Conservation (phyloP, 2,329 filamentous ascomycete genomes). For the Curvularia verruculosa region DNA sequence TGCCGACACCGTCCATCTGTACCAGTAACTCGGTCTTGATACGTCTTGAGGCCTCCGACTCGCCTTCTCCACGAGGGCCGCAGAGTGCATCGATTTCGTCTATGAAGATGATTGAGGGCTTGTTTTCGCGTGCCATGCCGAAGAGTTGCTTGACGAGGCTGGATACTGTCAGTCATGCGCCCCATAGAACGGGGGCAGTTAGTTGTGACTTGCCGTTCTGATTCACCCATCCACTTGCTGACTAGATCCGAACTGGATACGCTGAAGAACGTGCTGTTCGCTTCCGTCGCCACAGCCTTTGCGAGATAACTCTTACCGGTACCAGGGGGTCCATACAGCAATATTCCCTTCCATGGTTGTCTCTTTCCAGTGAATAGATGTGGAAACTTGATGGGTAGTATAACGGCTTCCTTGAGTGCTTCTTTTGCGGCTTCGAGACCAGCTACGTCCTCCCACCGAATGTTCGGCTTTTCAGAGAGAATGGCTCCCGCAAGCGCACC, state of each 20-base stretch:
- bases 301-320: slow-evolving; percentile 98
- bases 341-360: slow-evolving; percentile 97
- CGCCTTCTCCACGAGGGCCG: slow-evolving; percentile 89
- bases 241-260: slow-evolving; percentile 97
- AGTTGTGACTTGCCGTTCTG: slow-evolving; percentile 73
- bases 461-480: slow-evolving; percentile 90
- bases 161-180: slow-evolving; percentile 18
- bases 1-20: slow-evolving; percentile 98
- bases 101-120: slow-evolving; percentile 97
- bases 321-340: slow-evolving; percentile 93
- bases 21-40: slow-evolving; percentile 99
- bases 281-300: slow-evolving; percentile 96
- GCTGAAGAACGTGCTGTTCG: slow-evolving; percentile 98
- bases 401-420: slow-evolving; percentile 95
- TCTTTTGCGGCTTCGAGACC: slow-evolving; percentile 94
- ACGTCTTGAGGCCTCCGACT: slow-evolving; percentile 93
- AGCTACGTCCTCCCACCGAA: slow-evolving; percentile 98
- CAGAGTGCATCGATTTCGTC: slow-evolving; percentile 97
- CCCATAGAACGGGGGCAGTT: not conserved
- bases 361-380: slow-evolving; percentile 95
- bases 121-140: slow-evolving; percentile 97
- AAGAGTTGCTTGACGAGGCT: slow-evolving; percentile 96
- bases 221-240: slow-evolving; percentile 99
- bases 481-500: slow-evolving; percentile 92
- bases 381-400: slow-evolving; percentile 97